A percentile compares a stretch with the other conserved stretches of the same genome.
phyloP scores from a whole-genome alignment of 2,329 filamentous ascomycete genomes.

The Exutisphaerella laricina region DNA sequence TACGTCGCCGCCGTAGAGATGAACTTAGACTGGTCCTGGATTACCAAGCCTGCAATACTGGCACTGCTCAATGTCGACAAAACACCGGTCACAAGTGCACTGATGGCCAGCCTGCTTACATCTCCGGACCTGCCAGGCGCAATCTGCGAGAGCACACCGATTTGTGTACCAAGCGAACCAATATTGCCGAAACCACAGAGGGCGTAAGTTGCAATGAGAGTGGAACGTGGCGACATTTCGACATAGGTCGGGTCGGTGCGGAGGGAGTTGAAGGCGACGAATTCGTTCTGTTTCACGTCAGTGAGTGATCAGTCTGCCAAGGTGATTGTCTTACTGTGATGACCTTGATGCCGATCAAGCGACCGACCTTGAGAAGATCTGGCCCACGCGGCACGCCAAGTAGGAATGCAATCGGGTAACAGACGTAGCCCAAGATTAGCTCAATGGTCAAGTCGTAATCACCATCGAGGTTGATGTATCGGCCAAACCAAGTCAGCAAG shows the following conservation, averaged over 20 bases:
- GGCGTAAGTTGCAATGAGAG: conserved; percentile 79
- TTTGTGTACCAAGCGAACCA: conserved; percentile 80
- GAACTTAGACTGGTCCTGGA: conserved; percentile 46
- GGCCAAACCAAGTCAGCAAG: conserved; percentile 76
- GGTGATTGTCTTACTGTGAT: conserved; percentile 52
- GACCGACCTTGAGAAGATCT: conserved; percentile 63
- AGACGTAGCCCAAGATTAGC: conserved; percentile 69
- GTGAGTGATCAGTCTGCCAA: too few species aligned
- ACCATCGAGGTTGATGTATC: conserved; percentile 65
- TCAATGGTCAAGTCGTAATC: conserved; percentile 66
- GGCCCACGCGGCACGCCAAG: conserved; percentile 62
- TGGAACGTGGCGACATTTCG: conserved; percentile 61
- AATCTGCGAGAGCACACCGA: conserved; percentile 78
- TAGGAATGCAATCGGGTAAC: conserved; percentile 75
- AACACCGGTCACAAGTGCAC: conserved; percentile 71
- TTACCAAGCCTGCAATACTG: conserved; percentile 68
- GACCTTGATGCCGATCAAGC: conserved; percentile 79
- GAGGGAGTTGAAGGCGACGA: conserved; percentile 62
- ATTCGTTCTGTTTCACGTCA: conserved; percentile 59
- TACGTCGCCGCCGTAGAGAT: conserved; percentile 2
- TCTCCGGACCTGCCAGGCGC: conserved; percentile 68
- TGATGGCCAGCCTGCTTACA: conserved; percentile 68
- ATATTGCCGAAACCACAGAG: conserved; percentile 75
- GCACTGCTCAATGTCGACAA: conserved; percentile 75
- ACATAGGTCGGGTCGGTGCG: conserved; percentile 49